These are phyloP conservation scores for Pythium oligandrum DNA, from an alignment of 352 stramenopile genomes.

Conservation along the genomic window DNA sequence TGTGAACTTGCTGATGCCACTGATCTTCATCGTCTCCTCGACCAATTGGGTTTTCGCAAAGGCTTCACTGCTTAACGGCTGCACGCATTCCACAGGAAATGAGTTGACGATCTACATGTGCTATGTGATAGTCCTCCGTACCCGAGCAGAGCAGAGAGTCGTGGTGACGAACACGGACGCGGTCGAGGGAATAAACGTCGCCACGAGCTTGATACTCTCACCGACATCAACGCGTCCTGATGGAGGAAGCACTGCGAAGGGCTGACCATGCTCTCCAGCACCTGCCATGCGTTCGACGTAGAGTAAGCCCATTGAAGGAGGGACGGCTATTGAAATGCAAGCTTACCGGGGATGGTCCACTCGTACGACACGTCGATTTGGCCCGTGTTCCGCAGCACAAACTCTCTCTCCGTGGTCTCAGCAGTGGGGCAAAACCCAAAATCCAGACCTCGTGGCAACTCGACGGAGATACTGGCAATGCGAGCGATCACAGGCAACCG, in stretches of 20 bases:
- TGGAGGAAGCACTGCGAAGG: slow-evolving; percentile 78
- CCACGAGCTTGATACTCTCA: slow-evolving; percentile 55
- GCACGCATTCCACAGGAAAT: not conserved
- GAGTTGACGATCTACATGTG: not conserved
- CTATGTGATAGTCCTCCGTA: slow-evolving; percentile 22
- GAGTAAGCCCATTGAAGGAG: slow-evolving; percentile 1
- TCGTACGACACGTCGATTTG: slow-evolving; percentile 83
- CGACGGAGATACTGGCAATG: slow-evolving; percentile 65
- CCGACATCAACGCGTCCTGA: slow-evolving; percentile 63
- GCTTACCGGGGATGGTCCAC: slow-evolving; percentile 68
- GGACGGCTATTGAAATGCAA: not conserved
- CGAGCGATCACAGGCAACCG: slow-evolving; percentile 81
- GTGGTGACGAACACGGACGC: slow-evolving; percentile 87
- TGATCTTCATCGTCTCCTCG: slow-evolving; percentile 79
- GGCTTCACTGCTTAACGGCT: slow-evolving; percentile 25
- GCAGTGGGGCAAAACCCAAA: slow-evolving; percentile 89
- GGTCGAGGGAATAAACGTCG: slow-evolving; percentile 58
- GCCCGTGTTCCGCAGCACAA: slow-evolving; percentile 82
- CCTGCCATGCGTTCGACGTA: slow-evolving; percentile 8
- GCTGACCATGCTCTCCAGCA: slow-evolving; percentile 50
- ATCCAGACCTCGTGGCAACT: slow-evolving; percentile 63
- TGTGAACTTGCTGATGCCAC: slow-evolving; percentile 87
- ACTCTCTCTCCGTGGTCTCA: slow-evolving; percentile 68
- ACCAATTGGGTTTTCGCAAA: slow-evolving; percentile 17
- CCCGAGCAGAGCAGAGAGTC: slow-evolving; percentile 50